Percentiles rank a stretch among this genome's conserved stretches.
Conservation (phyloP, 257 asterid species). For the Nicotiana attenuata region DNA sequence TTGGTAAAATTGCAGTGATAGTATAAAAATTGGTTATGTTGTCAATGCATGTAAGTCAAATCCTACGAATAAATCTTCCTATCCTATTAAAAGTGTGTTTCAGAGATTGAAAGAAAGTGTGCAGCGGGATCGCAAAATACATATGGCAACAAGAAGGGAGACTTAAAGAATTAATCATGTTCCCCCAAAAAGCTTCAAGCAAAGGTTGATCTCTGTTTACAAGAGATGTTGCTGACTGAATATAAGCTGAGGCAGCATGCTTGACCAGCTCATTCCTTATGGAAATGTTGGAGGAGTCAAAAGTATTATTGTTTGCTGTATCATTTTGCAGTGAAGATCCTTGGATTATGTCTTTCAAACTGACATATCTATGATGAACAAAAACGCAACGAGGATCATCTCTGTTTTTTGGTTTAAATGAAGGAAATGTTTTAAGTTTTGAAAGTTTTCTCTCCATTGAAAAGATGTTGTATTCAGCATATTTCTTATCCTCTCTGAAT, state of each 20-base stretch:
- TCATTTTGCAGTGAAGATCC: constrained; percentile 20
- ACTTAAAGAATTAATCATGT: constrained; percentile 16
- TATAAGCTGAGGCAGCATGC: constrained; percentile 67
- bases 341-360: constrained; percentile 43
- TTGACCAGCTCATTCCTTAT: constrained; percentile 58
- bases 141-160: constrained; percentile 25
- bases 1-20: background rate
- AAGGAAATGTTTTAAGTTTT: too few relatives aligned
- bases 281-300: constrained; percentile 30
- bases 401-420: too few relatives aligned
- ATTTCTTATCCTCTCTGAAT: too few relatives aligned
- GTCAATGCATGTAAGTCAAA: too few relatives aligned
- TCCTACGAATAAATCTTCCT: constrained; percentile 10
- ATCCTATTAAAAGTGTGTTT: constrained; percentile 25
- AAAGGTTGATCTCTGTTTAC: constrained; percentile 22
- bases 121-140: constrained; percentile 15
- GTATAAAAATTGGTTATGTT: too few relatives aligned
- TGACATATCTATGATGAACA: constrained; percentile 30
- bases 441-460: too few relatives aligned
- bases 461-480: too few relatives aligned
- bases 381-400: too few relatives aligned
- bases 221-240: constrained; percentile 48
- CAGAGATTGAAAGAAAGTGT: constrained; percentile 23
- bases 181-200: constrained; percentile 20
- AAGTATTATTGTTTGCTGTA: background rate